Conservation (phyloP, 192 early-diverging fungal genomes). For the Entomortierella chlamydospora region DNA sequence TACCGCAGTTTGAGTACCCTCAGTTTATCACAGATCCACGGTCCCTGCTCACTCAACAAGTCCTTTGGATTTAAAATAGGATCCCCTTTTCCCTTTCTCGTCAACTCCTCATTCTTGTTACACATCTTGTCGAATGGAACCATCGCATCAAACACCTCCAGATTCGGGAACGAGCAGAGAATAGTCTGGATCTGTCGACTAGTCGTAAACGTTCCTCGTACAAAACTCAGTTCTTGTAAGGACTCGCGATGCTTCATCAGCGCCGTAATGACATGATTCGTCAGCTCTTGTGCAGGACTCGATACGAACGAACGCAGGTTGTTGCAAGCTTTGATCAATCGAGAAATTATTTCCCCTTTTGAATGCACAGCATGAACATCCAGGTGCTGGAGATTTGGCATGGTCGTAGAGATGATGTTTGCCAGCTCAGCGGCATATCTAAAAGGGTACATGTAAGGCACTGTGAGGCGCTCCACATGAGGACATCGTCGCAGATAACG, state of each 20-base stretch:
- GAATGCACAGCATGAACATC: not conserved
- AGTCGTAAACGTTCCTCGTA: not conserved
- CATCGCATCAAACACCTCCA: slow-evolving; percentile 4
- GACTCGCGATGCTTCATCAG: slow-evolving; percentile 2
- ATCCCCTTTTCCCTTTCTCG: not conserved
- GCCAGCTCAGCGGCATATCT: not conserved
- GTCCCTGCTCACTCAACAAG: not conserved
- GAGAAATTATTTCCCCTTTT: not conserved
- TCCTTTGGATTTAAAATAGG: not conserved
- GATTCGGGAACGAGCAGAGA: not conserved
- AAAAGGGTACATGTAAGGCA: not conserved
- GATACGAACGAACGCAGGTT: not conserved
- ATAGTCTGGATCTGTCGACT: not conserved
- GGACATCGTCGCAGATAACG: slow-evolving; percentile 1
- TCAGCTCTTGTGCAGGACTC: not conserved
- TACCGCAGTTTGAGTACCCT: slow-evolving; percentile 2
- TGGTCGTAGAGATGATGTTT: not conserved
- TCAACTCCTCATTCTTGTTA: not conserved
- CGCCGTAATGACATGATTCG: not conserved
- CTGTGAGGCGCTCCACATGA: not conserved
- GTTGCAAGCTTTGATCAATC: not conserved
- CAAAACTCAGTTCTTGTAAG: slow-evolving; percentile 1
- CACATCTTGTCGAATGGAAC: not conserved
- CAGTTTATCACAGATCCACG: slow-evolving; percentile 1
- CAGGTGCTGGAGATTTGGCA: slow-evolving; percentile 1